These are phyloP conservation scores for Agrocybe chaxingu DNA, from an alignment of 768 basidiomycete species.

Conservation along the genomic window DNA sequence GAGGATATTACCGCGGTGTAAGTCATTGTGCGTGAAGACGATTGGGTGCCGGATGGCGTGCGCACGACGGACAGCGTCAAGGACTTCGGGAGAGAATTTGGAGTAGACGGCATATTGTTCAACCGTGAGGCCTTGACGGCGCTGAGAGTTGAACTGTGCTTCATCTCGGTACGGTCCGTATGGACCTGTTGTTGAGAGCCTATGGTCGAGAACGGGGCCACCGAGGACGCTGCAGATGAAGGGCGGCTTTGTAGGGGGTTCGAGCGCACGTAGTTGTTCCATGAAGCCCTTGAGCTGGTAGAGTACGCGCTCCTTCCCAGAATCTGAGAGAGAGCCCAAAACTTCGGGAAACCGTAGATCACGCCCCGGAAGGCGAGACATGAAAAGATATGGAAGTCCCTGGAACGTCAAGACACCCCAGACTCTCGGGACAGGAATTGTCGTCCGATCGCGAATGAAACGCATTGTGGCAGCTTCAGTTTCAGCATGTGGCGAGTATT, in stretches of 20 bases:
- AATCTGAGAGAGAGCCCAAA: too few relatives aligned
- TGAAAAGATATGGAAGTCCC: not conserved
- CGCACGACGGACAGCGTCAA: not conserved
- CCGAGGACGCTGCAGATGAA: not conserved
- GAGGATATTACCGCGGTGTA: slow-evolving; percentile 1
- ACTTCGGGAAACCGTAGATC: not conserved
- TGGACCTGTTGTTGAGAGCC: too few relatives aligned
- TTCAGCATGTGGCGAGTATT: too few relatives aligned
- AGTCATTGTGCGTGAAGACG: slow-evolving; percentile 5
- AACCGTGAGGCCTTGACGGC: not conserved
- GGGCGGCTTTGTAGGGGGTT: not conserved
- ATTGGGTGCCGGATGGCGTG: not conserved
- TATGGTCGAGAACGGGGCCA: not conserved
- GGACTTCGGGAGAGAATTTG: not conserved
- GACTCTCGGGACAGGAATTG: slow-evolving; percentile 2
- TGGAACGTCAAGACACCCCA: not conserved
- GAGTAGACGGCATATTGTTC: not conserved
- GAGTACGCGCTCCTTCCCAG: too few relatives aligned
- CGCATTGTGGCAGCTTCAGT: not conserved
- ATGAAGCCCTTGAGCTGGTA: too few relatives aligned
- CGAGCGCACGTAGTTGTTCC: not conserved
- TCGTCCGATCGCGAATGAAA: not conserved
- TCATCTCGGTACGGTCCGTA: too few relatives aligned
- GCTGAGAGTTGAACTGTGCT: too few relatives aligned
- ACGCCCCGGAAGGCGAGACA: not conserved